Evolutionary conservation across 345 rosid species (phyloP).

Genomic region (Orychophragmus violaceus): DNA sequence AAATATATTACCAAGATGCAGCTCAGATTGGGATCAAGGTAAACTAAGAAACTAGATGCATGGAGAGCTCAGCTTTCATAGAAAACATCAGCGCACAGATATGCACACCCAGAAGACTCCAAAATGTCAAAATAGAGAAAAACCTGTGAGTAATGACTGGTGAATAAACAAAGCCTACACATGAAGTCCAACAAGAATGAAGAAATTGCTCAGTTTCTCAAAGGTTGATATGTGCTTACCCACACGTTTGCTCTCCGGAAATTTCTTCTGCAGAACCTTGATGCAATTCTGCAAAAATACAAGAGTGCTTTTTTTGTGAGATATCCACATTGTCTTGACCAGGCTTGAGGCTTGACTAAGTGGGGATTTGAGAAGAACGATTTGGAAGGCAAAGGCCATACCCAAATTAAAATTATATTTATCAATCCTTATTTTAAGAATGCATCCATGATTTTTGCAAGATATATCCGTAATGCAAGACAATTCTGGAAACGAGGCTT

Average conservation of each 20-base stretch:
- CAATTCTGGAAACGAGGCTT: not conserved
- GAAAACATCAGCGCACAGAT: not conserved
- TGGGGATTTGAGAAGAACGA: no score
- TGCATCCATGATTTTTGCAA: not conserved
- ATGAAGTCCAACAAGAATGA: not conserved
- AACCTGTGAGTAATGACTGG: not conserved
- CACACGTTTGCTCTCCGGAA: constrained; percentile 94
- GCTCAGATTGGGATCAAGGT: no score
- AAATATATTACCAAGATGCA: constrained; percentile 21
- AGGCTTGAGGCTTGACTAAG: no score
- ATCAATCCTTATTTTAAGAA: not conserved
- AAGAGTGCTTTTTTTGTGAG: not conserved
- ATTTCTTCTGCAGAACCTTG: constrained; percentile 58
- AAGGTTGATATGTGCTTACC: constrained; percentile 48
- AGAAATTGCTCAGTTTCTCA: not conserved
- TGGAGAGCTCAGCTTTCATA: not conserved
- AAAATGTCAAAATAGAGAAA: not conserved
- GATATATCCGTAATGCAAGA: not conserved
- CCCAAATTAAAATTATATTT: no score
- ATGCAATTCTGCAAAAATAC: constrained; percentile 61
- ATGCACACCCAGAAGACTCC: no score
- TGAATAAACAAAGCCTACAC: not conserved
- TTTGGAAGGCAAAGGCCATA: no score
- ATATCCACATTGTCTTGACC: not conserved
- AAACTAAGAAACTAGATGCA: no score